phyloP scores from a whole-genome alignment of 176 grass and related monocot species.

The Ensete glaucum region DNA sequence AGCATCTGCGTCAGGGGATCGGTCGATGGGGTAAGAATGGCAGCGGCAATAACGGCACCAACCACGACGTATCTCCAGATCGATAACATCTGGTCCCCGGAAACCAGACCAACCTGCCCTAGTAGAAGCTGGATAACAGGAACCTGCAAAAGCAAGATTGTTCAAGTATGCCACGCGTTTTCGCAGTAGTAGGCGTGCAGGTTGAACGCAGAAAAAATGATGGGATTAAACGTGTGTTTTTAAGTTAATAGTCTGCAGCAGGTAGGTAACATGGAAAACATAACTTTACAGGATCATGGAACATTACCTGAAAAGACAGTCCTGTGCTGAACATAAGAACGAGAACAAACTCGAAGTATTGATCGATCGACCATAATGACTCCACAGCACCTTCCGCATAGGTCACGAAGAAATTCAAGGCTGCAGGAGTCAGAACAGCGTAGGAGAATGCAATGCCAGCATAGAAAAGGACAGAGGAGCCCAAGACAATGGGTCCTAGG shows the following conservation, averaged over 20 bases:
- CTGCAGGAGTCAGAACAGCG: constrained; percentile 68
- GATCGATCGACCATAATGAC: constrained; percentile 92
- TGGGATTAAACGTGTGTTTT: too few relatives aligned
- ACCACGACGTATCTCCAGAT: constrained; percentile 99
- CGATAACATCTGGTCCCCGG: constrained; percentile 84
- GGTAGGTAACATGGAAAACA: too few relatives aligned
- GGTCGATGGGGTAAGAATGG: constrained; percentile 82
- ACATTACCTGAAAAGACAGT: constrained; percentile 83
- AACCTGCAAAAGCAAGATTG: constrained; percentile 29
- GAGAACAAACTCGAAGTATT: constrained; percentile 95
- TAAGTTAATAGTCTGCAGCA: too few relatives aligned
- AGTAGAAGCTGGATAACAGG: constrained; percentile 87
- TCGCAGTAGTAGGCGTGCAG: too few relatives aligned
- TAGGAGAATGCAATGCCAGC: constrained; percentile 92
- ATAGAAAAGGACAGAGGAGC: constrained; percentile 90
- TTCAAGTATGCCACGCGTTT: too few relatives aligned
- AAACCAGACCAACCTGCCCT: constrained; percentile 82
- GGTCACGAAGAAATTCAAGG: constrained; percentile 92
- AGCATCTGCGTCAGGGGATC: constrained; percentile 92
- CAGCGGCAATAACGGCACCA: constrained; percentile 77
- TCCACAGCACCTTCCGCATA: constrained; percentile 97
- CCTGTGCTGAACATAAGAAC: constrained; percentile 96
- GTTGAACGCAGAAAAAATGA: too few relatives aligned
- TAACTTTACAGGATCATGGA: too few relatives aligned
- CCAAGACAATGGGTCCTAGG: constrained; percentile 87